Percentiles rank a stretch among this genome's conserved stretches.
phyloP scores from a whole-genome alignment of 78 protist species.

The Dictyostelium intermedium region DNA sequence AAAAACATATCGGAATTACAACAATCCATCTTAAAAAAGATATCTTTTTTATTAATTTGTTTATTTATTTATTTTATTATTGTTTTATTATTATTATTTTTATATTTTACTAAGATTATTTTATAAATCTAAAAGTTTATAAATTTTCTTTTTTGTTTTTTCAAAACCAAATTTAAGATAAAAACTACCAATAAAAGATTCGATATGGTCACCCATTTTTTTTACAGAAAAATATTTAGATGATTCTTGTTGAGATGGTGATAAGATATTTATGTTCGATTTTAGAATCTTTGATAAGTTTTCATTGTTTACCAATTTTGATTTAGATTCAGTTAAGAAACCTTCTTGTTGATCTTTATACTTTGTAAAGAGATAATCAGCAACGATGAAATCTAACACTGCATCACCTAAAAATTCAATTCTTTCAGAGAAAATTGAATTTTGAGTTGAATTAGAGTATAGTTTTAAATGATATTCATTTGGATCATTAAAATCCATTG shows the following conservation, averaged over 20 bases:
- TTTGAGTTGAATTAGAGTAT: neutral
- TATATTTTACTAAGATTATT: too few species aligned
- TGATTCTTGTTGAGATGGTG: neutral
- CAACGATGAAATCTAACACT: slow-evolving; percentile 25
- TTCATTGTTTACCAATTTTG: neutral
- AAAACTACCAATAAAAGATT: slow-evolving; percentile 31
- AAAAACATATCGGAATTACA: neutral
- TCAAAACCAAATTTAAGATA: slow-evolving; percentile 9
- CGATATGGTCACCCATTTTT: slow-evolving; percentile 43
- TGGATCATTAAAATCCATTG: neutral
- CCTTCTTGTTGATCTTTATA: slow-evolving; percentile 58
- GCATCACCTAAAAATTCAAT: slow-evolving; percentile 73
- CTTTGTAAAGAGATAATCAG: slow-evolving; percentile 23
- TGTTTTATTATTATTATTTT: too few species aligned
- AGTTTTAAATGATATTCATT: neutral
- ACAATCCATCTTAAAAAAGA: neutral
- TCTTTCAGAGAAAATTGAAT: slow-evolving; percentile 10
- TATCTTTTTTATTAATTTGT: too few species aligned
- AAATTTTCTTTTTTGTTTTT: neutral
- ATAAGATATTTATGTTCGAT: neutral
- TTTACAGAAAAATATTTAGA: neutral
- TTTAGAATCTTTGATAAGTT: neutral
- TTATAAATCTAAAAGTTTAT: neutral
- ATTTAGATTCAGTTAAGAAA: neutral
- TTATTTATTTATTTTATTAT: neutral